Conservation (phyloP, 495 filamentous ascomycete genomes). For the Neurospora tetraspora region DNA sequence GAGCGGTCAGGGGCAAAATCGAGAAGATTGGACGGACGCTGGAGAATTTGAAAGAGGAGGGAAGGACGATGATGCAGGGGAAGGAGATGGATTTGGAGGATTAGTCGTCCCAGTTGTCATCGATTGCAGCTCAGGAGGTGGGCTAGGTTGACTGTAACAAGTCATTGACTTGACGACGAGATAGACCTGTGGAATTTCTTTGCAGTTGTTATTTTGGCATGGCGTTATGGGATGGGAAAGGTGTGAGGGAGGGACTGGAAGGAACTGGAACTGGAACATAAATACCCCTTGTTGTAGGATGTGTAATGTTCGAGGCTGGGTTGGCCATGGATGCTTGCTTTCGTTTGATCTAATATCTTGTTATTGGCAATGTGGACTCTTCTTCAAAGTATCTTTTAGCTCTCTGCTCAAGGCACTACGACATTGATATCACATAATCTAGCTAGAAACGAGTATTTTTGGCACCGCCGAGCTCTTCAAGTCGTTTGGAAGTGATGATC, state of each 20-base stretch:
- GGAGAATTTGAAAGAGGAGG: constrained; percentile 42
- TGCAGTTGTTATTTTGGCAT: background rate
- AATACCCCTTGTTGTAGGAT: background rate
- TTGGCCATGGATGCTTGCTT: background rate
- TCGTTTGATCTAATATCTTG: background rate
- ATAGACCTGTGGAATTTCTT: background rate
- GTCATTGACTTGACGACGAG: background rate
- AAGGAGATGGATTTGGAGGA: constrained; percentile 34
- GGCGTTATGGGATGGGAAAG: background rate
- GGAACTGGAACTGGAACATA: background rate
- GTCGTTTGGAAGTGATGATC: background rate
- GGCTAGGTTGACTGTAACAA: background rate
- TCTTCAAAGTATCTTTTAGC: background rate
- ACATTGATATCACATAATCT: background rate
- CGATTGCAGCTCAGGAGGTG: background rate
- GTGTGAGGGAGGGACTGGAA: background rate
- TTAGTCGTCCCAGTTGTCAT: constrained; percentile 4
- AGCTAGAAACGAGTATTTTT: background rate
- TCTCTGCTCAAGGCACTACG: background rate
- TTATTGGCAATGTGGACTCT: background rate
- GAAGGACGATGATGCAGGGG: constrained; percentile 45
- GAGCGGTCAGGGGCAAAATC: constrained; percentile 44
- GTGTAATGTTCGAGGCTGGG: background rate
- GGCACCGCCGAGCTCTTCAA: background rate
- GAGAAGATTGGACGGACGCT: constrained; percentile 44